Percentiles rank a stretch among this genome's conserved stretches.
Conservation (phyloP, 495 filamentous ascomycete species). For the Hypoxylon lenormandii region DNA sequence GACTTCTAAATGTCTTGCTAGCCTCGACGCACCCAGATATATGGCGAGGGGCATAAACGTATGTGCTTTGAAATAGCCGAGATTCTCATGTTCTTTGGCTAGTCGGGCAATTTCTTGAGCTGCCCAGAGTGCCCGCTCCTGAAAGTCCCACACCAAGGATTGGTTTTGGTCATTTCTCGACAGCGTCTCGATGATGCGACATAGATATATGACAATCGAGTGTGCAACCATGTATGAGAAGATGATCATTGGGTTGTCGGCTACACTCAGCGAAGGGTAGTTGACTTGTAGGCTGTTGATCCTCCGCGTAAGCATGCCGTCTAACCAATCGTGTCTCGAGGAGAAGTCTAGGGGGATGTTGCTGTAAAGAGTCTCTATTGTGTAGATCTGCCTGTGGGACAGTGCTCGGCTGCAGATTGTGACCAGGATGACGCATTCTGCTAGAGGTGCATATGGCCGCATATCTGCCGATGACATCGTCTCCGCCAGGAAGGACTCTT, state of each 20-base stretch:
- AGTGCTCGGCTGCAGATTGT: conserved; percentile 63
- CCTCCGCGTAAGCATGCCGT: conserved; percentile 55
- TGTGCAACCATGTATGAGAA: conserved; percentile 61
- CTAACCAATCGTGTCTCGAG: conserved; percentile 63
- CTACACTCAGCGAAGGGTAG: conserved; percentile 51
- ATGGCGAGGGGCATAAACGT: conserved; percentile 44
- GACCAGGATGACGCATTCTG: conserved; percentile 62
- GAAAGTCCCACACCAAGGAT: conserved; percentile 47
- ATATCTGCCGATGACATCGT: conserved; percentile 55
- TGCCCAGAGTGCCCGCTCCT: conserved; percentile 52
- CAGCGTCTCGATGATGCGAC: conserved; percentile 49
- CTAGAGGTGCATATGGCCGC: conserved; percentile 56
- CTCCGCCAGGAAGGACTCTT: conserved; percentile 60
- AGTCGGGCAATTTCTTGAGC: conserved; percentile 58
- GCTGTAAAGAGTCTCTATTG: conserved; percentile 43
- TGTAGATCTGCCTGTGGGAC: conserved; percentile 57
- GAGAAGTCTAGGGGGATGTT: conserved; percentile 56
- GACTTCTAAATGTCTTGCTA: conserved; percentile 31
- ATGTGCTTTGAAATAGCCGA: conserved; percentile 56
- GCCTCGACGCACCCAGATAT: conserved; percentile 33
- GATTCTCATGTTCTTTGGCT: conserved; percentile 56
- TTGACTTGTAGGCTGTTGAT: conserved; percentile 53
- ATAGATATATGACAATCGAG: conserved; percentile 58
- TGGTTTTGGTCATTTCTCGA: conserved; percentile 35
- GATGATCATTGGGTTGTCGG: conserved; percentile 62